These are phyloP conservation scores for Fragaria nilgerrensis DNA, from an alignment of 306 rosid genomes.

Conservation along the genomic window DNA sequence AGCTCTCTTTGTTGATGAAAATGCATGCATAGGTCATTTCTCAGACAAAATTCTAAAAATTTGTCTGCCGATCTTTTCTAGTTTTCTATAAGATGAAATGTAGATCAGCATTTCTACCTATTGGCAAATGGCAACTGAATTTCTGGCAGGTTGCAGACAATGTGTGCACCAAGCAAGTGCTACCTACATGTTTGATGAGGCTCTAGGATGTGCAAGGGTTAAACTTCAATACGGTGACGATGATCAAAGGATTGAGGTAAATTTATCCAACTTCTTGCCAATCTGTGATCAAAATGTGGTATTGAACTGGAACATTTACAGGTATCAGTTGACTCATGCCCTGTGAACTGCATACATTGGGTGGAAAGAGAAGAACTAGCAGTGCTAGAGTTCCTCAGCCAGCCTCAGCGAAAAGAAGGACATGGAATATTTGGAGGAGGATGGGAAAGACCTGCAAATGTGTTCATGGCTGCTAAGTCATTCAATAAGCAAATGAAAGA, in stretches of 20 bases:
- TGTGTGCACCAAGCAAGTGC: conserved; percentile 67
- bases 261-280: neutral
- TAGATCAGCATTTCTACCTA: neutral
- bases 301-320: conserved; percentile 20
- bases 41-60: neutral
- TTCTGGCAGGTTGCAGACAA: conserved; percentile 62
- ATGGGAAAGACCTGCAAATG: conserved; percentile 75
- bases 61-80: neutral
- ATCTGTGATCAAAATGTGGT: neutral
- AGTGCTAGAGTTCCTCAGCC: conserved; percentile 65
- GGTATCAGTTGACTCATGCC: conserved; percentile 77
- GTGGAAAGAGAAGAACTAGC: conserved; percentile 57
- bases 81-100: neutral
- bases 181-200: conserved; percentile 65
- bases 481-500: conserved; percentile 43
- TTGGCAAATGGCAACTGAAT: neutral
- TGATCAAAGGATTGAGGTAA: conserved; percentile 59
- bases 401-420: conserved; percentile 64
- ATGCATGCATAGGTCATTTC: conserved; percentile 69
- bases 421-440: conserved; percentile 83
- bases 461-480: conserved; percentile 65
- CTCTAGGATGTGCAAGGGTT: conserved; percentile 68
- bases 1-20: conserved; percentile 80
- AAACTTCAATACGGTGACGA: conserved; percentile 68
- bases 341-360: conserved; percentile 78